Evolutionary conservation across 73 alveolate species (phyloP), one percentile per base, ranked within the genome.

Genomic region (Paramecium primaurelia): DNA sequence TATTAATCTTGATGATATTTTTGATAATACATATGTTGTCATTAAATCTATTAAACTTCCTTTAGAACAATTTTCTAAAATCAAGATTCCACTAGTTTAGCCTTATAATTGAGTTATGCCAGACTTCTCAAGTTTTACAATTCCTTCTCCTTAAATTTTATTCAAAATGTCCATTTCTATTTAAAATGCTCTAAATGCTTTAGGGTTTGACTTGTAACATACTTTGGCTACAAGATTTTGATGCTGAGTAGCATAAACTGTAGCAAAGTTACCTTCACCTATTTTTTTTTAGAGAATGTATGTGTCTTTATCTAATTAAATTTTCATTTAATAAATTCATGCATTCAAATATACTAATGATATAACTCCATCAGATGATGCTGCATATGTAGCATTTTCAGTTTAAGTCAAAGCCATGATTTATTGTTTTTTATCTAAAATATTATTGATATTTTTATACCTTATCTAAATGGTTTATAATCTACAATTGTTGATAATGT

Each of bases 21-120:
- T 20, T 34, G 25, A 36, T 71, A 71, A 10, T 86, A 86, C 16
- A 77, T 54, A 44, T 6, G 58, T 25, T 11, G 80, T 30, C 91
- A 89, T 68, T 22, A 89, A 71, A 59, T 89, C 94, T 22, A 89
- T 83, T 40, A 89, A 45, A 11, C 88, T 58, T 28, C 94, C 94
- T 14, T 73, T 89, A 12, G 90, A 60, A 44, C 90, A 89, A 47
- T 69, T 71, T 71, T 89, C 94, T 3, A 89, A 40, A 11, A 89
- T 73, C 44, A 89, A 26, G 8, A 89, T 49, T 38, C 94, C 94
- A 45, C 32, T 64, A 8, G 49, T 64, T 25, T 80, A 12, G 4
- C 73, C 73, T 25, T 49, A 9, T 12, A 80, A 40, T 47, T 80
- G 20, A 30, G 77, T 18, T 0, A 49, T 36, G 3, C 91, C 91